Evolutionary conservation across 2,329 filamentous ascomycete species (phyloP).

Genomic region (Pestalotiopsis sp.): DNA sequence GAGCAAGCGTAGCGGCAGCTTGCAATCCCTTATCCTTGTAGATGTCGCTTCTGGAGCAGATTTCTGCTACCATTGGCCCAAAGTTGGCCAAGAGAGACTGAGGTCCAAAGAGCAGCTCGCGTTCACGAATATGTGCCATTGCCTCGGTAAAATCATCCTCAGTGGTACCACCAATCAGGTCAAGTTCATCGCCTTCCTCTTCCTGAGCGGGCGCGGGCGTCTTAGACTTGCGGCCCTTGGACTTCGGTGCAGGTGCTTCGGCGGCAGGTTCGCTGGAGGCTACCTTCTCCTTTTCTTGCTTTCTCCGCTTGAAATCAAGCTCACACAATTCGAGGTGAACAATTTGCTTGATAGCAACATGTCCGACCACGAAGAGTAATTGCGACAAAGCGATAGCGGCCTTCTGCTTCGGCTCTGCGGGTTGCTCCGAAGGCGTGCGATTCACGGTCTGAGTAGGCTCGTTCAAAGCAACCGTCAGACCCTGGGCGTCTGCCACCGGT

Average conservation of each 20-base stretch:
- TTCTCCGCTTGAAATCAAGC: conserved; percentile 94
- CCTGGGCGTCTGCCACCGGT: conserved; percentile 32
- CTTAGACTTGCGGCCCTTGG: conserved; percentile 31
- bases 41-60: conserved; percentile 91
- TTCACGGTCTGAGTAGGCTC: conserved; percentile 35
- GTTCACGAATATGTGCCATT: conserved; percentile 81
- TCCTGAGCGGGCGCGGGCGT: conserved; percentile 44
- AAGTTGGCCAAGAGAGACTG: conserved; percentile 87
- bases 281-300: conserved; percentile 83
- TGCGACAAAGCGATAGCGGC: conserved; percentile 82
- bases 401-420: conserved; percentile 60
- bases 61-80: conserved; percentile 87
- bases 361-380: conserved; percentile 90
- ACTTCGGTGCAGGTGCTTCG: conserved; percentile 30
- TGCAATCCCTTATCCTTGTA: conserved; percentile 91
- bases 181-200: conserved; percentile 83
- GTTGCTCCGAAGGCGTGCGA: conserved; percentile 29
- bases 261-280: conserved; percentile 45
- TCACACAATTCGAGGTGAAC: conserved; percentile 98
- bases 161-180: conserved; percentile 94
- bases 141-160: conserved; percentile 92
- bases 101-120: conserved; percentile 78
- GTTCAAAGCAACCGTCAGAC: conserved; percentile 31
- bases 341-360: conserved; percentile 98
- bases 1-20: conserved; percentile 88